These are phyloP conservation scores for Barnettozyma sucrosica DNA, from an alignment of 805 yeast species.

Conservation along the genomic window DNA sequence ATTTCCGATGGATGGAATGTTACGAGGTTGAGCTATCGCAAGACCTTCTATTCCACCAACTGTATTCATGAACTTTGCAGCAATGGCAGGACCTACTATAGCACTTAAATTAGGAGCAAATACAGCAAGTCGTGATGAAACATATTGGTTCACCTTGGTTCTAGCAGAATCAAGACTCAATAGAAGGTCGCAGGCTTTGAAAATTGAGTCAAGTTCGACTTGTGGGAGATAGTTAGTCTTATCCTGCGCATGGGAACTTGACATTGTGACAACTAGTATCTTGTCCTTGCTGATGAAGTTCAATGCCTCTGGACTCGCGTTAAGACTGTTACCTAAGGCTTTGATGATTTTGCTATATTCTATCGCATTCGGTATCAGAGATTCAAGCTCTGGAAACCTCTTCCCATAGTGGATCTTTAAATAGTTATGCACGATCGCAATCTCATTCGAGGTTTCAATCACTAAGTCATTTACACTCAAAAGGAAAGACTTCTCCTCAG, in stretches of 20 bases:
- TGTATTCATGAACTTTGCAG: conserved; percentile 66
- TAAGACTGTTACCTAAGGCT: conserved; percentile 44
- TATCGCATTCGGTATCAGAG: conserved; percentile 53
- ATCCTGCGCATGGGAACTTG: conserved; percentile 47
- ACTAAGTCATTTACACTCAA: conserved; percentile 49
- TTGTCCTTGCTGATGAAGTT: conserved; percentile 55
- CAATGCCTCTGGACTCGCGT: conserved; percentile 21
- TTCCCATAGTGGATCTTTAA: conserved; percentile 48
- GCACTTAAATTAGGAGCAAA: conserved; percentile 79
- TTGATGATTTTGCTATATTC: conserved; percentile 53
- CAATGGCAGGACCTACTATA: conserved; percentile 63
- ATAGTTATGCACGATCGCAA: conserved; percentile 41
- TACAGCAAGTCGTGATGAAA: conserved; percentile 47
- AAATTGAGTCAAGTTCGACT: conserved; percentile 33
- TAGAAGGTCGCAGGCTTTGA: conserved; percentile 42
- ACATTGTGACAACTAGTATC: conserved; percentile 65
- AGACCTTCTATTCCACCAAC: conserved; percentile 65
- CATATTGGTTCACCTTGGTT: conserved; percentile 41
- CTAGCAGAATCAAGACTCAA: conserved; percentile 40
- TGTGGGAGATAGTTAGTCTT: conserved; percentile 27
- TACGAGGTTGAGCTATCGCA: conserved; percentile 74
- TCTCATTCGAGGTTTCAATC: conserved; percentile 49
- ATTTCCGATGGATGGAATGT: conserved; percentile 72
- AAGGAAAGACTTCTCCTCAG: conserved; percentile 43
- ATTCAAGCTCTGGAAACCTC: conserved; percentile 67